A percentile compares a stretch with the other conserved stretches of the same genome.
Conservation (phyloP, 352 stramenopile genomes). For the Blastocystis sp. region DNA sequence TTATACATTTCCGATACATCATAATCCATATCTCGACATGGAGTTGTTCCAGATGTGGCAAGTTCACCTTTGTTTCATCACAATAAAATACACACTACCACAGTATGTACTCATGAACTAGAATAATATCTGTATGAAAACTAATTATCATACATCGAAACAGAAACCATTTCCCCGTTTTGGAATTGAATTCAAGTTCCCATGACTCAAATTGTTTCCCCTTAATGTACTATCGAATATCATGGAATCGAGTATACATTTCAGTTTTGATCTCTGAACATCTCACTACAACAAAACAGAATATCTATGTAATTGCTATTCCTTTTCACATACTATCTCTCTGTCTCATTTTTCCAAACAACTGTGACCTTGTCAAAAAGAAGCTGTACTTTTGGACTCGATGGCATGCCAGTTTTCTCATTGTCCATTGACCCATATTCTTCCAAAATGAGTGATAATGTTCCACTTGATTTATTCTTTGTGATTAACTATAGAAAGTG, state of each 20-base stretch:
- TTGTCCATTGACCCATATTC: background rate
- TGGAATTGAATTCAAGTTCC: background rate
- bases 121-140: background rate
- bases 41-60: background rate
- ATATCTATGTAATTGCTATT: too few species aligned
- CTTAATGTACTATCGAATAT: background rate
- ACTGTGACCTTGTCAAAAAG: too few species aligned
- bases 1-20: conserved; percentile 25
- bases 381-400: background rate
- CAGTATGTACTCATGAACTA: background rate
- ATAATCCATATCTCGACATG: conserved; percentile 44
- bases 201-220: background rate
- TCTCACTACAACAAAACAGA: background rate
- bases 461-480: background rate
- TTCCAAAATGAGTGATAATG: conserved; percentile 22
- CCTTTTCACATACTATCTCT: too few species aligned
- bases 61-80: background rate
- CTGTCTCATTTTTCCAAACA: too few species aligned
- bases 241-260: background rate
- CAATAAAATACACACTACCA: background rate
- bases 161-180: background rate
- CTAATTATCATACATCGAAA: background rate
- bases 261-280: background rate
- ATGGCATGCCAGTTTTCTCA: background rate
- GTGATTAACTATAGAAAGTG: background rate